phyloP scores from a whole-genome alignment of 2,329 filamentous ascomycete genomes.

The Phyllosticta citriasiana region DNA sequence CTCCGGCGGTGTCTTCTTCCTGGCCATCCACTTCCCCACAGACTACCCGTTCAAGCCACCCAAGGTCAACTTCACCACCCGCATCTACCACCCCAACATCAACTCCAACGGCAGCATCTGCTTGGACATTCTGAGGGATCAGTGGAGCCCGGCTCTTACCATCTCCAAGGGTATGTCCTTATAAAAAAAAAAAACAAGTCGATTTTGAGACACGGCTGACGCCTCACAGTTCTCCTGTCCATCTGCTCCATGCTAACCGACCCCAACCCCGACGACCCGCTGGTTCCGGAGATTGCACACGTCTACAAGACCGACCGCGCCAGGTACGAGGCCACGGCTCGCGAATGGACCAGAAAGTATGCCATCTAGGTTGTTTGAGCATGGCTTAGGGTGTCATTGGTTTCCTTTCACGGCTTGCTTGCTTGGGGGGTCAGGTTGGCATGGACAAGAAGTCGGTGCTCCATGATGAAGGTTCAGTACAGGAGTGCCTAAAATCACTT shows the following conservation, averaged over 20 bases:
- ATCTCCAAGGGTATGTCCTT: conserved; percentile 82
- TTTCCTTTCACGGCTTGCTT: conserved; percentile 10
- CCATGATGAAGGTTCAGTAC: conserved; percentile 4
- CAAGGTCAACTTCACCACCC: conserved; percentile 99
- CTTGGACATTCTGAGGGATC: conserved; percentile 93
- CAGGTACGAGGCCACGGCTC: conserved; percentile 89
- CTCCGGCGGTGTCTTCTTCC: conserved; percentile 97
- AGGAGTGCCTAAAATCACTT: conserved; percentile 18
- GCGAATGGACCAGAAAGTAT: conserved; percentile 99
- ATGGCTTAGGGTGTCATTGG: conserved; percentile 11
- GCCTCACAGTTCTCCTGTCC: conserved; percentile 69
- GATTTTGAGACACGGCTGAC: conserved; percentile 15
- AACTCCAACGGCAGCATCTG: conserved; percentile 99
- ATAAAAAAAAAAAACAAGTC: neutral
- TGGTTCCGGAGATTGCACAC: conserved; percentile 97
- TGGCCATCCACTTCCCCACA: conserved; percentile 97
- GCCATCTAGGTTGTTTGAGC: conserved; percentile 56
- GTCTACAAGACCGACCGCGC: conserved; percentile 99
- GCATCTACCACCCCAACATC: conserved; percentile 99
- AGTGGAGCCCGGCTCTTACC: conserved; percentile 97
- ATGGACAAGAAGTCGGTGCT: conserved; percentile 10
- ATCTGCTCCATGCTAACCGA: conserved; percentile 99
- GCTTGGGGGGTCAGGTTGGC: conserved; percentile 11
- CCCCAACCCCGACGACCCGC: conserved; percentile 96
- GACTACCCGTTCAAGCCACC: conserved; percentile 99